phyloP scores from a whole-genome alignment of 257 asterid genomes.

The Knoxia roxburghii region DNA sequence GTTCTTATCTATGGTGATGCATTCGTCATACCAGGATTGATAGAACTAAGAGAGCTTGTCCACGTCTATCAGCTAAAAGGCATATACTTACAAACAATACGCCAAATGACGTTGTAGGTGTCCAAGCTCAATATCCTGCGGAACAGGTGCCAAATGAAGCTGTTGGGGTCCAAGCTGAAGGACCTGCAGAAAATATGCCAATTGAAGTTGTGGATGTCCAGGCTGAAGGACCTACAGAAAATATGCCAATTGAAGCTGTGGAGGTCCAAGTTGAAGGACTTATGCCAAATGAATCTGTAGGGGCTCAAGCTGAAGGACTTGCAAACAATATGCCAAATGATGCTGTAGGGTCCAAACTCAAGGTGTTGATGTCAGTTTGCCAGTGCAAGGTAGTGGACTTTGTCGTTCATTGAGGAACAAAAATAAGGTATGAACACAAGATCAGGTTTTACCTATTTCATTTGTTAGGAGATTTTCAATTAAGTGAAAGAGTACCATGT shows the following conservation, averaged over 20 bases:
- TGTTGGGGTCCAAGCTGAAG: no score
- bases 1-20: not conserved
- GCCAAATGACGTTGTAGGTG: not conserved
- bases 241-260: no score
- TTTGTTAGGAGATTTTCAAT: not conserved
- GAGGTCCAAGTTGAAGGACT: no score
- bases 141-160: no score
- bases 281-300: not conserved
- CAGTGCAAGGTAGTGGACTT: not conserved
- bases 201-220: no score
- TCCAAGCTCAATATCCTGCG: not conserved
- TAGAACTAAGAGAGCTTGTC: not conserved
- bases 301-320: no score
- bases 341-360: not conserved
- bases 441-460: not conserved
- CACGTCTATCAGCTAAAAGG: not conserved
- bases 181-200: no score
- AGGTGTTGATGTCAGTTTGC: not conserved
- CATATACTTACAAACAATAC: not conserved
- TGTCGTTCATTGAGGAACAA: conserved; percentile 10
- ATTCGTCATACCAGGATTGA: not conserved
- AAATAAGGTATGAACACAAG: conserved; percentile 3
- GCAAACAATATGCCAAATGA: no score
- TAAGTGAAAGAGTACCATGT: not conserved
- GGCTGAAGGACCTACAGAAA: no score